Conservation (phyloP, 2,329 filamentous ascomycete genomes). For the Metarhizium humberi region DNA sequence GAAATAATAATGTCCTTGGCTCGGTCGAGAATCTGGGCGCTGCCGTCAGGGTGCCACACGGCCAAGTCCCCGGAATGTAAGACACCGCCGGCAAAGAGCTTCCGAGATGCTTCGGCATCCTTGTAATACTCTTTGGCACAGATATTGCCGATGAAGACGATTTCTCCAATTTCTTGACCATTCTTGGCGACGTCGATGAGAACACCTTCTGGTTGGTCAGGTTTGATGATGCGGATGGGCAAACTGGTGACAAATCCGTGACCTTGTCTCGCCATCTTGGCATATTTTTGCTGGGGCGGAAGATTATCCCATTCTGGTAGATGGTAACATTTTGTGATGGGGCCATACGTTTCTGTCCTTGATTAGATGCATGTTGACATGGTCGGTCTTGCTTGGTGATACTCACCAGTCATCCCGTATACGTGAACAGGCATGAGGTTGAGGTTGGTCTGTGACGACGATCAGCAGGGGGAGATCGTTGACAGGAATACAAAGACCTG, state of each 20-base stretch:
- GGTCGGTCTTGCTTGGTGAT: not conserved
- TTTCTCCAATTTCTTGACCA: slow-evolving; percentile 42
- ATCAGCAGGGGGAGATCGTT: not conserved
- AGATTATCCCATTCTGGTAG: slow-evolving; percentile 78
- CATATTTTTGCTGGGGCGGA: slow-evolving; percentile 67
- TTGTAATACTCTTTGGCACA: slow-evolving; percentile 90
- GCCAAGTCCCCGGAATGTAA: slow-evolving; percentile 87
- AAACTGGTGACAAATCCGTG: slow-evolving; percentile 82
- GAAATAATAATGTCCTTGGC: slow-evolving; percentile 98
- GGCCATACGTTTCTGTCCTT: slow-evolving; percentile 73
- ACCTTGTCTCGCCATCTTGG: slow-evolving; percentile 86
- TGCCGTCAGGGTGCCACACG: slow-evolving; percentile 85
- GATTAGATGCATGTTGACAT: not conserved
- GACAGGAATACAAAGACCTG: not conserved
- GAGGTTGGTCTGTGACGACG: slow-evolving; percentile 34
- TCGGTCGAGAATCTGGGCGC: slow-evolving; percentile 83
- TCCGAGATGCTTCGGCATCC: slow-evolving; percentile 73
- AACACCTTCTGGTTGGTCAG: slow-evolving; percentile 56
- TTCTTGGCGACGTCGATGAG: slow-evolving; percentile 37
- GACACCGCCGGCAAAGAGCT: slow-evolving; percentile 79
- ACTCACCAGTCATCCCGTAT: slow-evolving; percentile 60
- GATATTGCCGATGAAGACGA: slow-evolving; percentile 85
- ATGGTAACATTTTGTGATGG: slow-evolving; percentile 87
- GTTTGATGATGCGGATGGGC: slow-evolving; percentile 73
- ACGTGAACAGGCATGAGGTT: slow-evolving; percentile 90